A percentile compares a stretch with the other conserved stretches of the same genome.
phyloP scores from a whole-genome alignment of 73 alveolate genomes.

The Stentor roeselii region DNA sequence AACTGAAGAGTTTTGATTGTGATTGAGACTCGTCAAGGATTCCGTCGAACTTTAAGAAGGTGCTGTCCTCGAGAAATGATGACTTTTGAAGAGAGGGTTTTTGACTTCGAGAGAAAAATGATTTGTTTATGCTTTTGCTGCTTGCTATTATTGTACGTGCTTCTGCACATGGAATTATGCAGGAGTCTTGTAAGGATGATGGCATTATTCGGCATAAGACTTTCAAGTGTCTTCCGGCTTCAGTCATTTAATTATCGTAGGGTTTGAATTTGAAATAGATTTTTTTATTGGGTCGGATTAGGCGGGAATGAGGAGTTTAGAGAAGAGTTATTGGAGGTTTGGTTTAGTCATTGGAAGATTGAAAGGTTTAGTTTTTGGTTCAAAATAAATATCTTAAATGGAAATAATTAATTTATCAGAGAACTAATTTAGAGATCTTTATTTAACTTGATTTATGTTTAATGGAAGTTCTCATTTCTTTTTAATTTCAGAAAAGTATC shows the following conservation, averaged over 20 bases:
- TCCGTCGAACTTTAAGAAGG: conserved; percentile 6
- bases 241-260: conserved; percentile 1
- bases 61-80: not conserved
- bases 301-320: too few species aligned
- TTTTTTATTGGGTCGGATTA: too few species aligned
- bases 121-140: not conserved
- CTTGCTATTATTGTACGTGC: conserved; percentile 4
- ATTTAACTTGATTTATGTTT: too few species aligned
- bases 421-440: too few species aligned
- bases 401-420: too few species aligned
- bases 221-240: not conserved
- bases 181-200: not conserved
- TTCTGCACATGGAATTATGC: not conserved
- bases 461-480: too few species aligned
- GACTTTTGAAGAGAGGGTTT: not conserved
- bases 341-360: too few species aligned
- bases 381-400: too few species aligned
- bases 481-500: too few species aligned
- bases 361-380: too few species aligned
- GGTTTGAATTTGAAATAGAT: too few species aligned
- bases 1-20: not conserved
- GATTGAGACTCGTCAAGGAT: not conserved
- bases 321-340: too few species aligned
- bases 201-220: not conserved
- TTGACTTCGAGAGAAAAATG: not conserved